These are phyloP conservation scores for Nothophoma quercina DNA, from an alignment of 2,329 filamentous ascomycete species.

Conservation along the genomic window DNA sequence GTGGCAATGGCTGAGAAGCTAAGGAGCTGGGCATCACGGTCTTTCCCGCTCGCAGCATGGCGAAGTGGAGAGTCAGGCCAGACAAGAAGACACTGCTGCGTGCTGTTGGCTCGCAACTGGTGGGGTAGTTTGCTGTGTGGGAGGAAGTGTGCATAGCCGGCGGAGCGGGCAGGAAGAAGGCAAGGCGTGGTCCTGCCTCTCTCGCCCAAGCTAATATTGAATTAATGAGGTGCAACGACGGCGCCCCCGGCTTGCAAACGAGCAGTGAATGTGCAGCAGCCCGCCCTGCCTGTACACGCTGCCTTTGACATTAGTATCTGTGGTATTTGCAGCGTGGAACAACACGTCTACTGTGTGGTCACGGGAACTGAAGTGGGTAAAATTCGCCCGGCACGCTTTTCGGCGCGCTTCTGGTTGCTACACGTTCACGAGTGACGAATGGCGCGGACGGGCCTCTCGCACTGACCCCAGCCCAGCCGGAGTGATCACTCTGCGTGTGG, in stretches of 20 bases:
- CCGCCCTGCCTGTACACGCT: background rate
- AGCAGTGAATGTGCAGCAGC: background rate
- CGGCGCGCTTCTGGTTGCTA: conserved; percentile 9
- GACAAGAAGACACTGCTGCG: background rate
- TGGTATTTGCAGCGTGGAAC: background rate
- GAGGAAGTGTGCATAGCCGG: background rate
- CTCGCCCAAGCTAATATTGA: conserved; percentile 2
- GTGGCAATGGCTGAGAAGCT: conserved; percentile 10
- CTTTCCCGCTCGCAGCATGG: background rate
- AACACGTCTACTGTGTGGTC: background rate
- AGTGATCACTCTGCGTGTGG: conserved; percentile 13
- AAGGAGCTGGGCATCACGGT: conserved; percentile 4
- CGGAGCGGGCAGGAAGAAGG: background rate
- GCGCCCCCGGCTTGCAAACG: background rate
- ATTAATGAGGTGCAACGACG: conserved; percentile 5
- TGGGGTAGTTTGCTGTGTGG: background rate
- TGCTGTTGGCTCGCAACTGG: conserved; percentile 1
- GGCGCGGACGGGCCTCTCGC: conserved; percentile 10
- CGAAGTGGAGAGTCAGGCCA: conserved; percentile 2
- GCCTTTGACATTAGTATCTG: background rate
- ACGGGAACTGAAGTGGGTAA: background rate
- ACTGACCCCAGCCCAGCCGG: conserved; percentile 6
- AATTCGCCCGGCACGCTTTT: conserved; percentile 1
- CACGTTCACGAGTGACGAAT: conserved; percentile 1
- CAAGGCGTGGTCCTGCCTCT: background rate